Conservation (phyloP, 2,329 filamentous ascomycete species). For the Colletotrichum ledebouriae region DNA sequence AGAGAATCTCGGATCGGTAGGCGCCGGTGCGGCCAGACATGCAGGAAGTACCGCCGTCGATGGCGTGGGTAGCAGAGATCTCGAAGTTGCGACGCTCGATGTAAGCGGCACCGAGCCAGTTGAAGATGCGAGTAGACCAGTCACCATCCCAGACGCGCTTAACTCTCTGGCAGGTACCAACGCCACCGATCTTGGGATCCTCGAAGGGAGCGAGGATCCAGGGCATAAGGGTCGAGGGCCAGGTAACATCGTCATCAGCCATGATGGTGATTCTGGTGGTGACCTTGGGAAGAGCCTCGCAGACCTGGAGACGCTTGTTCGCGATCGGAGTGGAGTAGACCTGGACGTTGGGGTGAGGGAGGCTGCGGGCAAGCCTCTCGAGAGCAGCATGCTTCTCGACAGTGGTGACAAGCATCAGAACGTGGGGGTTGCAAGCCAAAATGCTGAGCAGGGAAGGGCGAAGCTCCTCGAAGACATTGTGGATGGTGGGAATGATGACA, state of each 20-base stretch:
- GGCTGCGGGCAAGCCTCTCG: slow-evolving; percentile 73
- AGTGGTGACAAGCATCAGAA: slow-evolving; percentile 90
- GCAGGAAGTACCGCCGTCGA: slow-evolving; percentile 96
- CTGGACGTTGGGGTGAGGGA: slow-evolving; percentile 73
- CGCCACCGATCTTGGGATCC: slow-evolving; percentile 84
- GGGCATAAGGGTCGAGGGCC: slow-evolving; percentile 86
- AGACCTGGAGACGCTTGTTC: slow-evolving; percentile 96
- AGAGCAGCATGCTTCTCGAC: slow-evolving; percentile 81
- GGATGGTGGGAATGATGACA: slow-evolving; percentile 93
- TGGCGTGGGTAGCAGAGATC: slow-evolving; percentile 93
- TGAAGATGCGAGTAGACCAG: slow-evolving; percentile 77
- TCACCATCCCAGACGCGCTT: slow-evolving; percentile 75
- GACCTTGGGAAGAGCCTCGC: slow-evolving; percentile 88
- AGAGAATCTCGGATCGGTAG: slow-evolving; percentile 89
- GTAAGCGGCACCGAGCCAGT: slow-evolving; percentile 92
- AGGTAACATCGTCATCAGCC: slow-evolving; percentile 95
- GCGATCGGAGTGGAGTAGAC: slow-evolving; percentile 85
- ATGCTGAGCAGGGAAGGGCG: slow-evolving; percentile 85
- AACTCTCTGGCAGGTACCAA: slow-evolving; percentile 91
- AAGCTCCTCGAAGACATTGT: slow-evolving; percentile 87
- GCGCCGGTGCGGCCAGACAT: slow-evolving; percentile 95
- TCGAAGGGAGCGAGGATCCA: slow-evolving; percentile 97
- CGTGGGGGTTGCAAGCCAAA: slow-evolving; percentile 75
- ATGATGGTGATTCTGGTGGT: slow-evolving; percentile 88
- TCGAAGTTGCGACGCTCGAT: slow-evolving; percentile 96